Evolutionary conservation across 2,329 filamentous ascomycete genomes (phyloP), one percentile per base, ranked within the genome.

Genomic region (Scedosporium dehoogii): DNA sequence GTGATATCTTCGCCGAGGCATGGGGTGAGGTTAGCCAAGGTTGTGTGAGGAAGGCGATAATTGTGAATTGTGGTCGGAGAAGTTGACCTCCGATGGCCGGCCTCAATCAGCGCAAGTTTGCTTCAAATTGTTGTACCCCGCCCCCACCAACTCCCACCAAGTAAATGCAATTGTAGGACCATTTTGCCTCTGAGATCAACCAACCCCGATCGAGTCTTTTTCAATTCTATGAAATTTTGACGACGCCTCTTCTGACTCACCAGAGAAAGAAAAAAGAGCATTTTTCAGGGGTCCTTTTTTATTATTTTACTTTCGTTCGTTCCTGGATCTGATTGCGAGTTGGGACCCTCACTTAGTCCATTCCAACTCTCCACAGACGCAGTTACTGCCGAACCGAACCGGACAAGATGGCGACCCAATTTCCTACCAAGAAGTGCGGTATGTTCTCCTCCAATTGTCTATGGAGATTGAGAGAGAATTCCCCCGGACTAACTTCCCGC

Each of bases 341-440:
- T 38, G 33, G 33, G 33, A 12, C 33, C 10, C 10, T 38, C 33
- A 12, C 33, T 38, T 12, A 12, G 33, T 3, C 3, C 33, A 12
- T 12, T 38, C 33, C 33, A 38, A 3, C 33, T 38, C 9, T 14
- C 33, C 33, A 38, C 33, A 38, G 3, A 12, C 33, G 3, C 10
- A 38, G 3, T 38, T 12, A 38, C 33, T 10, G 1, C 33, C 33
- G 33, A 38, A 33, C n/a, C 25, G 16, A 27, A 29, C 27, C 58
- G n/a, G 16, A n/a, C n/a, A 29, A 33, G 27, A 62, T 62, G 60
- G 38, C 59, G 66, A 66, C 75, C 66, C 74, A 78, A 74, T 81
- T 82, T 65, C 79, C 81, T 58, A 74, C 76, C 64, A 85, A 84
- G 78, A 85, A 84, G 73, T 83, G 81, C 76, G 81, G 81, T 83